Conservation (phyloP, 176 grass and related monocot genomes). For the Pontederia paniculata region DNA sequence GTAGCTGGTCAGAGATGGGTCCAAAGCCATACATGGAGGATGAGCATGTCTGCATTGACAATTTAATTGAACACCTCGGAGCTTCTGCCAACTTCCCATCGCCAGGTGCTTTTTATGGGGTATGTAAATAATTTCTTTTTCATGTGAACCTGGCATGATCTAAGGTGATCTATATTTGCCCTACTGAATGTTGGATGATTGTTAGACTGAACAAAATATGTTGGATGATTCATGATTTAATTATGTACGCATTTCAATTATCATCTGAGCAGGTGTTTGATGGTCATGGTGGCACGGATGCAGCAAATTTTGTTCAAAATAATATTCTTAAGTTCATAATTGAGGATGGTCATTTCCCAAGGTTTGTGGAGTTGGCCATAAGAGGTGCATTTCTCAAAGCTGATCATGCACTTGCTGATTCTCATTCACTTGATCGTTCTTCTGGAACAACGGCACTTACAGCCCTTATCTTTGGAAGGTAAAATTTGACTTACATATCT, state of each 20-base stretch:
- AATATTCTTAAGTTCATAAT: slow-evolving; percentile 88
- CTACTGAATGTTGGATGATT: background rate
- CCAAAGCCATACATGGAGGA: slow-evolving; percentile 88
- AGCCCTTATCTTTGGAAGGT: slow-evolving; percentile 70
- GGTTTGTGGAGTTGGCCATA: slow-evolving; percentile 49
- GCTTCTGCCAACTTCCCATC: slow-evolving; percentile 30
- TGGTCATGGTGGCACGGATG: slow-evolving; percentile 83
- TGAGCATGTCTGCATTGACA: slow-evolving; percentile 74
- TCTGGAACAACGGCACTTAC: slow-evolving; percentile 89
- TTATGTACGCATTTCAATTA: background rate
- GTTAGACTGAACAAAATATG: background rate
- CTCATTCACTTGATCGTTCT: slow-evolving; percentile 59
- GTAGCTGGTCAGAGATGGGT: slow-evolving; percentile 65
- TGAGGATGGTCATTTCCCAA: slow-evolving; percentile 70
- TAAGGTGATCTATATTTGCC: background rate
- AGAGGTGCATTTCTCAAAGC: slow-evolving; percentile 64
- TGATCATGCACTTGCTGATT: slow-evolving; percentile 86
- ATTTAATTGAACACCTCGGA: slow-evolving; percentile 55
- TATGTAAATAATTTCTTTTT: slow-evolving; percentile 17
- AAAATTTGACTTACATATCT: slow-evolving; percentile 8
- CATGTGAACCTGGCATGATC: background rate
- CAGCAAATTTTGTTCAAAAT: slow-evolving; percentile 68
- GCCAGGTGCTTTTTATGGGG: slow-evolving; percentile 87
- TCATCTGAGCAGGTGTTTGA: slow-evolving; percentile 62
- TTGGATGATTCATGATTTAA: background rate